Base-by-base conservation (phyloP, 2,329 filamentous ascomycete genomes). In the Parafenestella ontariensis region DNA sequence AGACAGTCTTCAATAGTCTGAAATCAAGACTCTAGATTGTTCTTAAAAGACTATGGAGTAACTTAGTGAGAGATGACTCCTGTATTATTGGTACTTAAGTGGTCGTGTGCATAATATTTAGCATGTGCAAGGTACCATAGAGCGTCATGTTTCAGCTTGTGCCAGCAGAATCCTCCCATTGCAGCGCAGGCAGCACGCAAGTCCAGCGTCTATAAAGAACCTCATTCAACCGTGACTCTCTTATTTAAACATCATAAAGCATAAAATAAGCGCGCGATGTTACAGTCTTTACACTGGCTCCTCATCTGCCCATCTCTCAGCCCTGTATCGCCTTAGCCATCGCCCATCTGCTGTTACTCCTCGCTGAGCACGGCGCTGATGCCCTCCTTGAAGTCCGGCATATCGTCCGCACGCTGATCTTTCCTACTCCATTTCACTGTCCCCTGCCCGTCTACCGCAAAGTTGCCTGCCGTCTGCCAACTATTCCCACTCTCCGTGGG, bases 391-490 rank as follows among this genome's bases (percentile, higher is more conserved):
- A 87, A 83, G 62, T 86, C 79, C 4, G 82, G 76, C 17, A 87
- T 59, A 55, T 87, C 82, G 66, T 83, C 82, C 24, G 85, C 81
- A 21, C 79, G 77, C 47, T 63, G 11, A 80, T 79, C 55, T 28
- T 81, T 73, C 50, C 78, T 75, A 4, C 75, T 77, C 84, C 85
- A 88, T 49, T 75, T 77, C 3, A 89, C 80, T 11, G 76, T 64
- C 2, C 85, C 85, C 24, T 78, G 70, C 5, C 65, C 66, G 67
- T 87, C 85, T 24, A 88, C 75, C 2, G 83, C 87, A 75, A 87
- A 91, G 24, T 83, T 84, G 24, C 88, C 89, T 41, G 83, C 79
- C 23, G 78, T 88, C 80, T 91, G 88, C 88, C 89, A 91, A 47
- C 87, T 76, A 59, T 77, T 85, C 34, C 88, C 88, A 67, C 84